Percentiles rank a stretch among this genome's conserved stretches.
Evolutionary conservation across 208 protist species (phyloP).

Genomic region (Trypanosoma scelopori): DNA sequence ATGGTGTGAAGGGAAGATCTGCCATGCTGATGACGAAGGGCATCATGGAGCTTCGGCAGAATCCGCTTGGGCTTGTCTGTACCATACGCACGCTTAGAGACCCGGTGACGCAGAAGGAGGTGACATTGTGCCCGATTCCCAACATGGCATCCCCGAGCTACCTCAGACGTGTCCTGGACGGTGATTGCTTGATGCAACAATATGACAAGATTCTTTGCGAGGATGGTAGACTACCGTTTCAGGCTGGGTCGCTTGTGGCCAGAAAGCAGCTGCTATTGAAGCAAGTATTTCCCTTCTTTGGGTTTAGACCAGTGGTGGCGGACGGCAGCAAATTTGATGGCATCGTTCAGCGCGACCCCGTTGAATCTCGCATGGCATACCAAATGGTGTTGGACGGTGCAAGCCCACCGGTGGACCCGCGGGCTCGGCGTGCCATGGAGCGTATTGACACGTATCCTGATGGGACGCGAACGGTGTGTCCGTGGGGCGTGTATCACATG

Average conservation of each 20-base stretch:
- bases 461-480: slow-evolving; percentile 52
- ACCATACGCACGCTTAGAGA: slow-evolving; percentile 67
- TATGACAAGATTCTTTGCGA: slow-evolving; percentile 84
- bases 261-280: slow-evolving; percentile 43
- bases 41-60: slow-evolving; percentile 78
- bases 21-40: slow-evolving; percentile 83
- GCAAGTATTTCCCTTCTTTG: slow-evolving; percentile 65
- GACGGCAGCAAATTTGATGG: slow-evolving; percentile 78
- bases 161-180: slow-evolving; percentile 56
- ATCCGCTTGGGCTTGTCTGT: slow-evolving; percentile 67
- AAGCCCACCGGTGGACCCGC: slow-evolving; percentile 76
- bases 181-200: slow-evolving; percentile 30
- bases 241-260: slow-evolving; percentile 41
- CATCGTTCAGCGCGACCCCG: slow-evolving; percentile 57
- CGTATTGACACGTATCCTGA: slow-evolving; percentile 75
- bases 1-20: slow-evolving; percentile 56
- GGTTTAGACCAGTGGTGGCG: slow-evolving; percentile 51
- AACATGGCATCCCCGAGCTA: slow-evolving; percentile 71
- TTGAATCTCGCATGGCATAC: slow-evolving; percentile 88
- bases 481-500: slow-evolving; percentile 87
- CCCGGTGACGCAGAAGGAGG: slow-evolving; percentile 67
- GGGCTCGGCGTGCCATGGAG: slow-evolving; percentile 71
- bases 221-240: slow-evolving; percentile 77
- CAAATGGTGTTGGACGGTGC: slow-evolving; percentile 73
- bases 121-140: slow-evolving; percentile 76